Percentiles rank a stretch among this genome's conserved stretches.
These are phyloP conservation scores for Monosporascus ibericus DNA, from an alignment of 2,329 filamentous ascomycete species.

Conservation along the genomic window DNA sequence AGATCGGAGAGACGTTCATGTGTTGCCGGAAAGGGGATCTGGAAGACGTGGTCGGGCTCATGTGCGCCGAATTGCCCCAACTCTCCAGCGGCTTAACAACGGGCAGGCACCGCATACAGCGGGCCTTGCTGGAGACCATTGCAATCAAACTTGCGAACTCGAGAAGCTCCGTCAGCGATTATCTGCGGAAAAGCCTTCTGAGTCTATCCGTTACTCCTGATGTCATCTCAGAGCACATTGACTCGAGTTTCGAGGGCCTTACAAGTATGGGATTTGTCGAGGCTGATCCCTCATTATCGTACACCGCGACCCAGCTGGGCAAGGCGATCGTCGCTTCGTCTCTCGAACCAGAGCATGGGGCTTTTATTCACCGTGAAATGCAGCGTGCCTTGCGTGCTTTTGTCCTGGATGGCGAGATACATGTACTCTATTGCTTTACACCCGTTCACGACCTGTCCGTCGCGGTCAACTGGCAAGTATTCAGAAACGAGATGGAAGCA, in stretches of 20 bases:
- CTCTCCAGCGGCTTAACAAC: constrained; percentile 63
- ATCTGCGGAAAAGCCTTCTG: constrained; percentile 61
- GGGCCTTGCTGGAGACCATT: constrained; percentile 68
- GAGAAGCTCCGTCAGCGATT: constrained; percentile 58
- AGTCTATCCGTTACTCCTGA: constrained; percentile 47
- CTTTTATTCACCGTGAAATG: constrained; percentile 67
- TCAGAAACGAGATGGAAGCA: constrained; percentile 62
- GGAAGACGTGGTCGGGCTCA: constrained; percentile 62
- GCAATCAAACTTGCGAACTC: constrained; percentile 62
- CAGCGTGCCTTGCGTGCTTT: constrained; percentile 62
- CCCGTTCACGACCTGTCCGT: constrained; percentile 55
- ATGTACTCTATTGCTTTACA: constrained; percentile 71
- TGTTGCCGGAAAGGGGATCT: constrained; percentile 65
- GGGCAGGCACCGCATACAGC: constrained; percentile 62
- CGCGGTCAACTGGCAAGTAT: constrained; percentile 65
- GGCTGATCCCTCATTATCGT: constrained; percentile 43
- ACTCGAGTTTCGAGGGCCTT: constrained; percentile 55
- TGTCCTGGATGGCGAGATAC: constrained; percentile 77
- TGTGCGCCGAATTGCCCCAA: constrained; percentile 66
- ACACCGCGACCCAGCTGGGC: constrained; percentile 58
- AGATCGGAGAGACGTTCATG: constrained; percentile 70
- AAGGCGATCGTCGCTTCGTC: constrained; percentile 67
- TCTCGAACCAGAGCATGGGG: constrained; percentile 67
- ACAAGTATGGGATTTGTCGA: constrained; percentile 48
- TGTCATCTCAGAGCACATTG: constrained; percentile 46